These are phyloP conservation scores for Betula pendula DNA, from an alignment of 306 rosid species.

Conservation along the genomic window DNA sequence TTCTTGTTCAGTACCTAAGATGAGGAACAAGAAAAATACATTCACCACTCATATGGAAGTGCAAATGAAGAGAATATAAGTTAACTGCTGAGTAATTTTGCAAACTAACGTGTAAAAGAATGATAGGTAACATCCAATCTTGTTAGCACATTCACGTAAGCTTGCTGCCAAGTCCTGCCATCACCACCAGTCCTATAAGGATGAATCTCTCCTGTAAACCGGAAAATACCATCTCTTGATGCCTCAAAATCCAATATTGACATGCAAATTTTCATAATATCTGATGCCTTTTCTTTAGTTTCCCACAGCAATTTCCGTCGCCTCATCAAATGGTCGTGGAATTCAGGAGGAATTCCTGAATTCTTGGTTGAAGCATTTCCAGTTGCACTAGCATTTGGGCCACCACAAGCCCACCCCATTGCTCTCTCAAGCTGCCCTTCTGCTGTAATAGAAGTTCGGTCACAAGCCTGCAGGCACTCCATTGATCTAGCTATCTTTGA, in stretches of 20 bases:
- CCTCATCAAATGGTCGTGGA: conserved; percentile 78
- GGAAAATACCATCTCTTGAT: conserved; percentile 80
- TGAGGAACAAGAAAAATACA: conserved; percentile 34
- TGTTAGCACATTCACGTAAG: conserved; percentile 69
- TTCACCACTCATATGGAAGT: conserved; percentile 20
- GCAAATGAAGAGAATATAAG: conserved; percentile 19
- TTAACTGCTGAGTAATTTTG: conserved; percentile 18
- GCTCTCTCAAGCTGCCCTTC: conserved; percentile 99
- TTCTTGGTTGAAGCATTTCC: conserved; percentile 59
- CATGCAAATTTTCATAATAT: conserved; percentile 67
- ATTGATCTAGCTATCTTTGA: conserved; percentile 74
- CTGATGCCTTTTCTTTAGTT: conserved; percentile 78
- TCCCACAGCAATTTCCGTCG: conserved; percentile 77
- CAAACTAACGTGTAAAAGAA: conserved; percentile 72
- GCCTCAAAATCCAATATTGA: conserved; percentile 87
- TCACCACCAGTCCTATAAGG: conserved; percentile 57
- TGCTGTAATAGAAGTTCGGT: conserved; percentile 65
- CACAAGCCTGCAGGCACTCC: conserved; percentile 84
- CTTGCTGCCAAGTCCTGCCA: conserved; percentile 85
- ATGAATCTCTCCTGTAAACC: conserved; percentile 59
- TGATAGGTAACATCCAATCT: conserved; percentile 79
- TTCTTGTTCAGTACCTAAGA: conserved; percentile 88
- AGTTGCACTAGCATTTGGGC: conserved; percentile 60
- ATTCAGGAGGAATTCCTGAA: conserved; percentile 91
- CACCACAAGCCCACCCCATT: conserved; percentile 97